A percentile compares a stretch with the other conserved stretches of the same genome.
These are phyloP conservation scores for Dactylellina haptotyla DNA, from an alignment of 2,329 filamentous ascomycete species.

Conservation along the genomic window DNA sequence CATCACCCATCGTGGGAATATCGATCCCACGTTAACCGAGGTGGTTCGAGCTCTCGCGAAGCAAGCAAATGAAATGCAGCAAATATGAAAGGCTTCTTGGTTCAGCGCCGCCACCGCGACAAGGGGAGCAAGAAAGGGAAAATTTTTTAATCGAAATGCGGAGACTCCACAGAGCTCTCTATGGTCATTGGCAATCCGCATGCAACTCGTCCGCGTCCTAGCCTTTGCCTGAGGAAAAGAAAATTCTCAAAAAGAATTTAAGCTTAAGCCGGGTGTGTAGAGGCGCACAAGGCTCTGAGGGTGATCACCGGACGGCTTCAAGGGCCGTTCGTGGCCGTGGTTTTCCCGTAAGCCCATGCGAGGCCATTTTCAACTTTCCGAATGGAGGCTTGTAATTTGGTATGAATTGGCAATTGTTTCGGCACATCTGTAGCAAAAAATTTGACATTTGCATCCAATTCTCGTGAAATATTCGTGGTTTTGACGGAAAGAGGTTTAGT, in stretches of 20 bases:
- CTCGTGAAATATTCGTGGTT: conserved; percentile 36
- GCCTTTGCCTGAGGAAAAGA: conserved; percentile 25
- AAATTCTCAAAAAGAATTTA: conserved; percentile 37
- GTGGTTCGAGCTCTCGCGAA: conserved; percentile 53
- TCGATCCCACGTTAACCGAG: conserved; percentile 53
- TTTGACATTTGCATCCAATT: conserved; percentile 29
- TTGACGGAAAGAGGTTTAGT: conserved; percentile 53
- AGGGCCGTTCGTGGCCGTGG: conserved; percentile 52
- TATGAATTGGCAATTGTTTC: conserved; percentile 34
- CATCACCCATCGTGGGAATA: conserved; percentile 34
- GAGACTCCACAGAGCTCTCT: conserved; percentile 54
- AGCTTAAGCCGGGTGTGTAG: conserved; percentile 45
- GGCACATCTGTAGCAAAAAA: conserved; percentile 28
- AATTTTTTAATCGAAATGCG: conserved; percentile 37
- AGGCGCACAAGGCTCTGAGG: conserved; percentile 21
- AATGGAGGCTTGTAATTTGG: conserved; percentile 34
- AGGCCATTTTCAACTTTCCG: conserved; percentile 47
- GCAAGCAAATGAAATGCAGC: conserved; percentile 5
- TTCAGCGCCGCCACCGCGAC: conserved; percentile 12
- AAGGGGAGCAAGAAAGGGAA: conserved; percentile 1
- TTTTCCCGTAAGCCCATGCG: conserved; percentile 51
- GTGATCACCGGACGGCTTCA: conserved; percentile 52
- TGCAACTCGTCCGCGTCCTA: conserved; percentile 22
- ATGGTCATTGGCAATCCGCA: conserved; percentile 31
- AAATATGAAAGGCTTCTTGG: conserved; percentile 4